A percentile compares a stretch with the other conserved stretches of the same genome.
phyloP scores from a whole-genome alignment of 2,329 filamentous ascomycete species.

The Colletotrichum costaricense region DNA sequence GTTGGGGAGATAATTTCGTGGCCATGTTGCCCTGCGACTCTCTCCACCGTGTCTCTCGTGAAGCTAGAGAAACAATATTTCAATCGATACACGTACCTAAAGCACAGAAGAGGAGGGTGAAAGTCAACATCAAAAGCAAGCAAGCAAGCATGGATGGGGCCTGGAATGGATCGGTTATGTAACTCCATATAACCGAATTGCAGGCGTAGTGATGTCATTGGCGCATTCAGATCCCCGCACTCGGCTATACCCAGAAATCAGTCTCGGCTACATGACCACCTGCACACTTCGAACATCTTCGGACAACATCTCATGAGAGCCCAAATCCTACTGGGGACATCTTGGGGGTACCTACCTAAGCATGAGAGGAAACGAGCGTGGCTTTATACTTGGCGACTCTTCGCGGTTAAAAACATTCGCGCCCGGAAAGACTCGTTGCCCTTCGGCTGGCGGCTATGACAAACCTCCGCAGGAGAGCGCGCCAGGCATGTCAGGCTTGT shows the following conservation, averaged over 20 bases:
- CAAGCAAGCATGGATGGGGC: background rate
- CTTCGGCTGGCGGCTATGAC: background rate
- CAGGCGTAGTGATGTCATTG: conserved; percentile 1
- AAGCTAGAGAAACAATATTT: background rate
- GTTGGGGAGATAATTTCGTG: too few species aligned
- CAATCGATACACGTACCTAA: background rate
- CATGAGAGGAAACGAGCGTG: background rate
- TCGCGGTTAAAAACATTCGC: background rate
- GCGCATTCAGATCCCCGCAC: background rate
- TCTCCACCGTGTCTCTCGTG: background rate
- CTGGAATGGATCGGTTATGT: background rate
- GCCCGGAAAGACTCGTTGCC: too few species aligned
- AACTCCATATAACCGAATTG: background rate
- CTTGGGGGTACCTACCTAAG: too few species aligned
- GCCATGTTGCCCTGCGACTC: background rate
- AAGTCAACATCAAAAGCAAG: background rate
- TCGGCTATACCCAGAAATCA: background rate
- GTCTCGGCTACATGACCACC: background rate
- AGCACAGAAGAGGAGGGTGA: background rate
- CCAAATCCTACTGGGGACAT: background rate
- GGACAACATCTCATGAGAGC: background rate
- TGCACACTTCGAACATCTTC: background rate
- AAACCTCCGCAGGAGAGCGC: conserved; percentile 43
- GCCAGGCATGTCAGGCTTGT: conserved; percentile 49
- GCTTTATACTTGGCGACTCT: background rate